phyloP scores from a whole-genome alignment of 2,329 filamentous ascomycete genomes.

The Microcyclosporella mali region DNA sequence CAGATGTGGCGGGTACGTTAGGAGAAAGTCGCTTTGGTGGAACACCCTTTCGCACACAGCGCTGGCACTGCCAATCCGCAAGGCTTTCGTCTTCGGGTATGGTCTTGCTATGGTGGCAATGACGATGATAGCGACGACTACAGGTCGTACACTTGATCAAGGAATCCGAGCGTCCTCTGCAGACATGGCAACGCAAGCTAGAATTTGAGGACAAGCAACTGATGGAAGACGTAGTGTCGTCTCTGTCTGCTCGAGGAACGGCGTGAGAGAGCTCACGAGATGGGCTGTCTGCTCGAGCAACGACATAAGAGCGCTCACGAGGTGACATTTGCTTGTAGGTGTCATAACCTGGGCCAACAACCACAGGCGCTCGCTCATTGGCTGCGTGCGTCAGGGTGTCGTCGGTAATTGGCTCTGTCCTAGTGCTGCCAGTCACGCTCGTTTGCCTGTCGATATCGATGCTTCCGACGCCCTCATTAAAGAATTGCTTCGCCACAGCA shows the following conservation, averaged over 20 bases:
- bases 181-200: slow-evolving; percentile 9
- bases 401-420: too few species aligned
- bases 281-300: too few species aligned
- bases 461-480: too few species aligned
- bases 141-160: slow-evolving; percentile 13
- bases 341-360: too few species aligned
- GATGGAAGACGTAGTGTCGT: slow-evolving; percentile 6
- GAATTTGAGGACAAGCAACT: slow-evolving; percentile 6
- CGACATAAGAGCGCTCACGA: too few species aligned
- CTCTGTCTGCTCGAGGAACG: neutral
- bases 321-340: too few species aligned
- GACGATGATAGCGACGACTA: slow-evolving; percentile 12
- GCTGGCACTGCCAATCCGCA: slow-evolving; percentile 25
- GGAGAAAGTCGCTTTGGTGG: neutral
- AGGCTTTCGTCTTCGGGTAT: neutral
- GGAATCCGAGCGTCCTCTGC: slow-evolving; percentile 1
- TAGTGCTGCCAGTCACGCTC: too few species aligned
- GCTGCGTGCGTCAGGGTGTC: too few species aligned
- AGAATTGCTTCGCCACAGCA: too few species aligned
- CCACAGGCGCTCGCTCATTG: too few species aligned
- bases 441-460: too few species aligned
- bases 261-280: neutral
- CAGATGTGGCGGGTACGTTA: too few species aligned
- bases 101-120: slow-evolving; percentile 2
- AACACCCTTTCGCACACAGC: slow-evolving; percentile 19